These are phyloP conservation scores for Fraxinus velutina DNA, from an alignment of 305 asterid species.

Conservation along the genomic window DNA sequence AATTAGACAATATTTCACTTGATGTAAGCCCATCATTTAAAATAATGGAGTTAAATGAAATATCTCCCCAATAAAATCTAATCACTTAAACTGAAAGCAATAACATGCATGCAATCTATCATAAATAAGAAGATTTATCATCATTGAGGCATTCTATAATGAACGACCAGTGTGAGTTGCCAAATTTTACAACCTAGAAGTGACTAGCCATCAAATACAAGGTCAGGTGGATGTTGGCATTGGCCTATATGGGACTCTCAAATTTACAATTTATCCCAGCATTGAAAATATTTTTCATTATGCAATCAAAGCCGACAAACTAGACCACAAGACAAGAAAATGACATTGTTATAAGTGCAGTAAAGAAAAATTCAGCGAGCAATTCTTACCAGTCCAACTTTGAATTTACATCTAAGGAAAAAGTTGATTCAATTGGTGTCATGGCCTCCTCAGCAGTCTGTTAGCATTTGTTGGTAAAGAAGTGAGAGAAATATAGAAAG, in stretches of 20 bases:
- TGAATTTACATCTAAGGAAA: slow-evolving; percentile 79
- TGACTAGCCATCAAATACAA: background rate
- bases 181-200: background rate
- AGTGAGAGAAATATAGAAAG: slow-evolving; percentile 5
- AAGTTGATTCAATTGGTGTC: slow-evolving; percentile 88
- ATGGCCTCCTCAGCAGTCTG: slow-evolving; percentile 93
- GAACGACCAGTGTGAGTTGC: background rate
- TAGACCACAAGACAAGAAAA: background rate
- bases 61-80: background rate
- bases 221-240: background rate
- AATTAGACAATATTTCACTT: background rate
- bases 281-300: background rate
- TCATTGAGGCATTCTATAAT: background rate
- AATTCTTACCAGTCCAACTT: slow-evolving; percentile 73
- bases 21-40: background rate
- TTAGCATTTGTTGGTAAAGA: slow-evolving; percentile 23
- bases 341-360: background rate
- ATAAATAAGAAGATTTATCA: background rate
- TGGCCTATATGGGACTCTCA: background rate
- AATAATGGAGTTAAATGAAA: background rate
- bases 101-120: background rate
- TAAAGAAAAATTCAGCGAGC: background rate
- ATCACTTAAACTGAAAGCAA: background rate
- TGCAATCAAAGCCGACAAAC: background rate
- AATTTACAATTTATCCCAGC: background rate